These are phyloP conservation scores for Nakazawaea molendinolei DNA, from an alignment of 805 yeast genomes.

Conservation along the genomic window DNA sequence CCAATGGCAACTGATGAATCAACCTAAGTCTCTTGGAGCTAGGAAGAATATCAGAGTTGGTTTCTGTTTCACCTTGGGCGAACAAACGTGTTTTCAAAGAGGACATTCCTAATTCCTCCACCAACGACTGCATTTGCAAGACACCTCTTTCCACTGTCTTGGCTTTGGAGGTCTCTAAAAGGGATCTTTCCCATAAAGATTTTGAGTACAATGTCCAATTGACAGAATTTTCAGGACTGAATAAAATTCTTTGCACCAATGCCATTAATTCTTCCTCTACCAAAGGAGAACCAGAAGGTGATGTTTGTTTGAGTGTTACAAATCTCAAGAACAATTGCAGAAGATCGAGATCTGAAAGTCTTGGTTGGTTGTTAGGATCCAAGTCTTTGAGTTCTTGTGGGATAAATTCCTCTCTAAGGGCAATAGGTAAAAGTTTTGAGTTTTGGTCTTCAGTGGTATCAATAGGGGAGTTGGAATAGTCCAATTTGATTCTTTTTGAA, in stretches of 20 bases:
- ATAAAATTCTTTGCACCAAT: conserved; percentile 62
- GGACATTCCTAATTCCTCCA: conserved; percentile 77
- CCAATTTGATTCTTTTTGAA: conserved; percentile 36
- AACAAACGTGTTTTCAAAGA: conserved; percentile 46
- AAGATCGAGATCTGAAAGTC: conserved; percentile 59
- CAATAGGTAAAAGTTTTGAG: conserved; percentile 53
- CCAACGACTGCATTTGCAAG: conserved; percentile 84
- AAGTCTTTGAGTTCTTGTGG: conserved; percentile 45
- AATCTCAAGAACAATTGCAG: conserved; percentile 69
- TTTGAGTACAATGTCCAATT: conserved; percentile 78
- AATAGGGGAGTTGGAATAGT: conserved; percentile 20
- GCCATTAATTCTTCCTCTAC: conserved; percentile 83
- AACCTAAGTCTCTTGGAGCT: conserved; percentile 54
- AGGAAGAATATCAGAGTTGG: conserved; percentile 26
- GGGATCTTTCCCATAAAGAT: conserved; percentile 85
- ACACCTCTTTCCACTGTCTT: conserved; percentile 92
- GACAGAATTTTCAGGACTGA: conserved; percentile 36
- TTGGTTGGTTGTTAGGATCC: conserved; percentile 83
- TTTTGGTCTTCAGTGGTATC: conserved; percentile 17
- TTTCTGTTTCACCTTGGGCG: conserved; percentile 33
- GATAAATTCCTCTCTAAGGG: conserved; percentile 53
- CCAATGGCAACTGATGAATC: conserved; percentile 65
- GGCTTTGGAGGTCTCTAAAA: conserved; percentile 72
- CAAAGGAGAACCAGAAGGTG: conserved; percentile 66
- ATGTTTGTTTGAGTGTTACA: conserved; percentile 53